Percentiles rank a stretch among this genome's conserved stretches.
Conservation (phyloP, 352 stramenopile species). For the Globisporangium rhizosaccharum region DNA sequence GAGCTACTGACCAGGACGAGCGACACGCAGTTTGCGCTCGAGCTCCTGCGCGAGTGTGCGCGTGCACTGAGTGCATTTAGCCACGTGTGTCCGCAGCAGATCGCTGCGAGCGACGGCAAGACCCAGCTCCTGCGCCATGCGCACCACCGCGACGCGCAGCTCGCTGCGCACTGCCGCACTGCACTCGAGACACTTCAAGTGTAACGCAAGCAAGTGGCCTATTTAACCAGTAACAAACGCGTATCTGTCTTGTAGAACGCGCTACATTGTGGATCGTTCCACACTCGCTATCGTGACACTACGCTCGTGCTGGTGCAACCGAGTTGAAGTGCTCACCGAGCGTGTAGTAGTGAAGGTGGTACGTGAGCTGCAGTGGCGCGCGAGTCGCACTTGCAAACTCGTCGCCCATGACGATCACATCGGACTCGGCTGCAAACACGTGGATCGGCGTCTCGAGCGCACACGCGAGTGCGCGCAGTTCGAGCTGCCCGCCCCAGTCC, state of each 20-base stretch:
- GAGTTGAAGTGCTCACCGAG: conserved; percentile 99
- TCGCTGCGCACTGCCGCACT: conserved; percentile 47
- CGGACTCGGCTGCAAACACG: conserved; percentile 88
- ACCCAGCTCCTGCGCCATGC: conserved; percentile 41
- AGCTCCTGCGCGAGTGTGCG: conserved; percentile 68
- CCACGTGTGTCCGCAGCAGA: conserved; percentile 34
- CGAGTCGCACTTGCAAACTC: conserved; percentile 54
- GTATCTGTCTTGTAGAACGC: background rate
- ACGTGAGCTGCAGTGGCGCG: conserved; percentile 89
- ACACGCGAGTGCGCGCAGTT: conserved; percentile 91
- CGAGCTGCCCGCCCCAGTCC: conserved; percentile 96
- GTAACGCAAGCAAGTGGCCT: background rate
- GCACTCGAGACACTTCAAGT: conserved; percentile 32
- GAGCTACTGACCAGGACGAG: conserved; percentile 42
- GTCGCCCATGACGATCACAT: conserved; percentile 87
- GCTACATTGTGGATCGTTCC: background rate
- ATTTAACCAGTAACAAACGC: conserved; percentile 8
- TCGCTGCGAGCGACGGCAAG: conserved; percentile 17
- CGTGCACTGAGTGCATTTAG: conserved; percentile 51
- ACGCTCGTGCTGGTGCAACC: conserved; percentile 30
- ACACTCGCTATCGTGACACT: background rate
- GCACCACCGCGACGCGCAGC: conserved; percentile 60
- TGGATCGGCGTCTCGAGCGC: conserved; percentile 86
- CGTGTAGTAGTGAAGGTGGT: conserved; percentile 97
- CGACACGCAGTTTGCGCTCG: conserved; percentile 52